Base-by-base conservation (phyloP, 805 yeast genomes). In the Zygoascus bituminiphila region DNA sequence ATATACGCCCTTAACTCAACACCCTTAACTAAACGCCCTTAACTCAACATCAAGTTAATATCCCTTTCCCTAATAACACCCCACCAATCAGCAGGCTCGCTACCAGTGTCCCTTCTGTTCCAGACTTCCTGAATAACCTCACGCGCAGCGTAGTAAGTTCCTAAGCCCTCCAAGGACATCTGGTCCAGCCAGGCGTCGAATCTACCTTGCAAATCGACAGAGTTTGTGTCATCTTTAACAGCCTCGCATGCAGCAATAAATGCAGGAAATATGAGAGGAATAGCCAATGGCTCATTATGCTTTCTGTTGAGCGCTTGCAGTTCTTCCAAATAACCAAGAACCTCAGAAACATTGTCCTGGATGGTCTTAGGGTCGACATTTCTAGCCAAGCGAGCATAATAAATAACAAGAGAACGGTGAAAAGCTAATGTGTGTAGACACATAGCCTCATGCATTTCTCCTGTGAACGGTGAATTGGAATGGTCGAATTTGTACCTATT, bases 231-330 rank as follows among this genome's bases (percentile, higher is more conserved):
- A 29, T 29, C 33, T 7, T 49, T 77, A 51, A 77, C 74, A 9
- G 88, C 82, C 52, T 84, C 88, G 58, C 93, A 82, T 0, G 94
- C 95, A 1, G 91, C 88, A 40, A 88, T 82, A 56, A 88, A 88
- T 0, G 93, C 94, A 59, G 84, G 91, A 93, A 95, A 88, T 57
- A 86, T 79, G 29, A 86, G 67, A 3, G 96, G 95, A 31, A 82
- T 77, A 45, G 79, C 78, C 19, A 82, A 75, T 1, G 82, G 79
- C 22, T 77, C 79, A 19, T 72, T 66, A 15, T 68, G 63, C 2
- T 54, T 53, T 5, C 75, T 74, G 29, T 82, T 78, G 44, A 85
- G 67, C 37, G 63, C 60, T 49, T 80, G 84, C 48, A 88, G 75
- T 48, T 73, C 70, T 57, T 82, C 79, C 54, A 87, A 66, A 59